Base-by-base conservation (phyloP, 2,329 filamentous ascomycete genomes). In the Cladophialophora bantiana region DNA sequence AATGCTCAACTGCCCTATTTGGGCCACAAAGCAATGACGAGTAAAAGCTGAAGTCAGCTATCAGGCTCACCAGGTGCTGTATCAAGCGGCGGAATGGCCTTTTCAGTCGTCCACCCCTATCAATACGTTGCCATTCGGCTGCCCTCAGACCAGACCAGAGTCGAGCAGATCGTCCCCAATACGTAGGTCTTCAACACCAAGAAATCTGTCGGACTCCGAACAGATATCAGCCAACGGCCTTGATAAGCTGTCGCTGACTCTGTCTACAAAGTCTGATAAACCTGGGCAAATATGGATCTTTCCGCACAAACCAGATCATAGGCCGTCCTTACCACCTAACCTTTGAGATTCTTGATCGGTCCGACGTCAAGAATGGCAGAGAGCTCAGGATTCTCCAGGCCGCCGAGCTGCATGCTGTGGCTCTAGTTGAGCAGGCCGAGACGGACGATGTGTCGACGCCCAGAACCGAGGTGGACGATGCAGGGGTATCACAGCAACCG, bases 301-400 rank as follows among this genome's bases (percentile, higher is more conserved):
- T 99, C 76, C 90, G 92, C 15, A 89, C 92, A 60, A 97, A 98
- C 76, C 86, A 95, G 36, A 88, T 99, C 54, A 87, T 99, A 69
- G 90, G 93, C n/a, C 89, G 95, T 7, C 95, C 95, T 0, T 97
- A 92, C 77, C 88, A 97, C 81, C 83, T 96, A 67, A 98, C 94
- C 0, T 99, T 93, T 80, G 94, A 98, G 78, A 84, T 98, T 1
- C 86, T 90, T 70, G 93, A 97, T 73, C 88, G 86, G 74, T 79
- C 83, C 32, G 84, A 89, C 4, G 85, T 85, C 68, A 88, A 90
- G 71, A 83, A 82, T 69, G 90, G 89, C 71, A 87, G 88, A 55
- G 74, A 75, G 34, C 81, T 98, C 62, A 91, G 93, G 38, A 84
- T 97, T 2, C 92, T 97, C 0, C 86, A 92, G 0, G 86, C 92